Conservation (phyloP, 1,139 yeast genomes). For the Candida frijolesensis region DNA sequence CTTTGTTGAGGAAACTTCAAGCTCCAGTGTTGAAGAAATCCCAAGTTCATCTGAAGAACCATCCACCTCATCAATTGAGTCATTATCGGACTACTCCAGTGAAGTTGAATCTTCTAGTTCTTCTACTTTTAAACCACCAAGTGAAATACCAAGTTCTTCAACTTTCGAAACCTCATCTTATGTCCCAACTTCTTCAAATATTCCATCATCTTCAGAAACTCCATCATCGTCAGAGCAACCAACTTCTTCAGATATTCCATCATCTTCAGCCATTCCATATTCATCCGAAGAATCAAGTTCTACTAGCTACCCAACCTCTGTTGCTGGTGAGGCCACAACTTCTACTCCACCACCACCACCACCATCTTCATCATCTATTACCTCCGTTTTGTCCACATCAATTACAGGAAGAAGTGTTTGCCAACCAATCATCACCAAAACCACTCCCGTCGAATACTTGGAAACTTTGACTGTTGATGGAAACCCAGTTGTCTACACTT, state of each 20-base stretch:
- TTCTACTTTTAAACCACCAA: neutral
- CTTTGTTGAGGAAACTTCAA: neutral
- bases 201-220: neutral
- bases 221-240: neutral
- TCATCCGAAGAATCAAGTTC: constrained; percentile 3
- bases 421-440: neutral
- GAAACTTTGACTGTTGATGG: constrained; percentile 4
- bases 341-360: neutral
- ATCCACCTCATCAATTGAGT: neutral
- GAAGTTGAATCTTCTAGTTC: neutral
- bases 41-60: neutral
- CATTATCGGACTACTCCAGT: no score
- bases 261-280: neutral
- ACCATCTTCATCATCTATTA: neutral
- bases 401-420: neutral
- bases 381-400: constrained; percentile 4
- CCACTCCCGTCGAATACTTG: neutral
- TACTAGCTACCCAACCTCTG: neutral
- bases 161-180: neutral
- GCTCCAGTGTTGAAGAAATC: neutral
- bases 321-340: constrained; percentile 1
- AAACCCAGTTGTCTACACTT: neutral
- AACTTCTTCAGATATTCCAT: neutral
- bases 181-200: neutral
- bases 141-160: neutral